phyloP scores from a whole-genome alignment of 2,329 filamentous ascomycete genomes.

The Talaromyces atroroseus region DNA sequence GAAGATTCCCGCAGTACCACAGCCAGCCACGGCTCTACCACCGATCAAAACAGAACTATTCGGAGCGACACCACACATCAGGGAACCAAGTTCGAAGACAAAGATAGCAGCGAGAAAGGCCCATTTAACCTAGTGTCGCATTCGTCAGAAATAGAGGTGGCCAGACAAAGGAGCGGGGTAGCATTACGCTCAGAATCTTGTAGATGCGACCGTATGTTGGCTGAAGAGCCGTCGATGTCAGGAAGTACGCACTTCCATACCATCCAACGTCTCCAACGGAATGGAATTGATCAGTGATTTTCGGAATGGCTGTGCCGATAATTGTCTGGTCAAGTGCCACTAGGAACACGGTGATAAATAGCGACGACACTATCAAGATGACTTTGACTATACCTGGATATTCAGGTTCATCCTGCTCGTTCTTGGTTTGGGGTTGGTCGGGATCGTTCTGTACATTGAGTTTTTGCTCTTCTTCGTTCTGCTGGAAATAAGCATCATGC shows the following conservation, averaged over 20 bases:
- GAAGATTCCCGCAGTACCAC: constrained; percentile 30
- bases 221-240: constrained; percentile 39
- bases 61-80: constrained; percentile 35
- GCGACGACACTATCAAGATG: constrained; percentile 28
- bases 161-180: constrained; percentile 24
- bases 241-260: constrained; percentile 19
- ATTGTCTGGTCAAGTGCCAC: constrained; percentile 40
- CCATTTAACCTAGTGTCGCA: constrained; percentile 31
- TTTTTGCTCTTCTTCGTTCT: too few species aligned
- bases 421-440: too few species aligned
- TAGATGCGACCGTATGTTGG: constrained; percentile 41
- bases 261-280: constrained; percentile 44
- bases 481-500: too few species aligned
- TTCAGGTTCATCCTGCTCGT: constrained; percentile 11
- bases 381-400: constrained; percentile 30
- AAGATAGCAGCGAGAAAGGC: constrained; percentile 34
- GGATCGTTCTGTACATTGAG: too few species aligned
- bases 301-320: constrained; percentile 44
- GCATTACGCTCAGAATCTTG: constrained; percentile 16
- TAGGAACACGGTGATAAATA: constrained; percentile 35
- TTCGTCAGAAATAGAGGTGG: background rate
- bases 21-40: constrained; percentile 33
- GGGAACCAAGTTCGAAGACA: constrained; percentile 38
- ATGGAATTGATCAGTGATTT: constrained; percentile 45
- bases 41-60: constrained; percentile 31